A percentile compares a stretch with the other conserved stretches of the same genome.
Conservation (phyloP, 2,329 filamentous ascomycete genomes). For the Colletotrichum higginsianum region DNA sequence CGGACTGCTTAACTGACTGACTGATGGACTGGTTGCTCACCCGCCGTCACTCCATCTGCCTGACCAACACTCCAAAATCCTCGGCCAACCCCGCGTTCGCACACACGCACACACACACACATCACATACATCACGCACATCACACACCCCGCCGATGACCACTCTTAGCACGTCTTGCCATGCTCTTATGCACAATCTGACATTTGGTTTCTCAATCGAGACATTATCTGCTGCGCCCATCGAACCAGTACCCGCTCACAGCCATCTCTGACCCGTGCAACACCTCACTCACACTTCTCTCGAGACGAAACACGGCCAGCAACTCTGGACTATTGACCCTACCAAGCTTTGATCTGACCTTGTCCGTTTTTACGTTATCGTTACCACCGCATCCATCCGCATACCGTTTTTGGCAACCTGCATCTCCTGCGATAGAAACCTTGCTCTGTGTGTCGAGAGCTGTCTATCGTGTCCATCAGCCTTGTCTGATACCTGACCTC, state of each 20-base stretch:
- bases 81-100: not conserved
- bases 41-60: no score
- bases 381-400: conserved; percentile 12
- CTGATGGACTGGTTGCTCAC: no score
- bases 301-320: not conserved
- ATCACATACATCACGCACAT: not conserved
- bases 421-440: conserved; percentile 3
- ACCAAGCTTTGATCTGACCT: conserved; percentile 2
- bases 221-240: conserved; percentile 33
- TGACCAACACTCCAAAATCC: no score
- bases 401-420: conserved; percentile 1
- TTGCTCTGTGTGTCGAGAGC: not conserved
- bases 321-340: not conserved
- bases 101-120: not conserved
- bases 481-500: not conserved
- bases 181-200: conserved; percentile 43
- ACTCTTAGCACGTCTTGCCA: conserved; percentile 29
- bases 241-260: conserved; percentile 12
- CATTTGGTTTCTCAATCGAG: conserved; percentile 36
- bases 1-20: not conserved
- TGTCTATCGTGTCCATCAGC: conserved; percentile 10
- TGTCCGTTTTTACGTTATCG: conserved; percentile 29
- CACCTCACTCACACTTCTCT: not conserved
- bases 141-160: conserved; percentile 14
- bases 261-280: conserved; percentile 5